Evolutionary conservation across 1,139 yeast genomes (phyloP).

Genomic region (Entelexis paramagnoliae): DNA sequence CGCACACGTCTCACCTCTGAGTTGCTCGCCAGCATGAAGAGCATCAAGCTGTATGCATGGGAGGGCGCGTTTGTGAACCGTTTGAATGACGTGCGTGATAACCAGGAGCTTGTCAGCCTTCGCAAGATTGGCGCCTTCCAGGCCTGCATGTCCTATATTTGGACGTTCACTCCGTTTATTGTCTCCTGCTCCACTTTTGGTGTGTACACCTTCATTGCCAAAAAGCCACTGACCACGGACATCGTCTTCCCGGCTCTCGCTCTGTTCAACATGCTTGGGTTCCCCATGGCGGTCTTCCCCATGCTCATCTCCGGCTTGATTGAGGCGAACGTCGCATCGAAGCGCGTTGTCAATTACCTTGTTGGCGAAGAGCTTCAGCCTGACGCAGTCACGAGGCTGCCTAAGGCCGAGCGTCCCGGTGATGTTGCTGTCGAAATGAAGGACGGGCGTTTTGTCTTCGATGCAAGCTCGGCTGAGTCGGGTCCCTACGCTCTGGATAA

Average conservation of each 20-base stretch:
- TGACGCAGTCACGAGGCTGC: slow-evolving; percentile 58
- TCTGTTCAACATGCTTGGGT: slow-evolving; percentile 61
- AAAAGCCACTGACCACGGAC: slow-evolving; percentile 71
- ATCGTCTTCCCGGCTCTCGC: slow-evolving; percentile 92
- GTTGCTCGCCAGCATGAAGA: slow-evolving; percentile 81
- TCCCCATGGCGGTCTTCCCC: slow-evolving; percentile 92
- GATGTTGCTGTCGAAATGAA: slow-evolving; percentile 60
- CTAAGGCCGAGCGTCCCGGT: slow-evolving; percentile 45
- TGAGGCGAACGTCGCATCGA: slow-evolving; percentile 82
- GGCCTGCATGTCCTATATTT: slow-evolving; percentile 66
- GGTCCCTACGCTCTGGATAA: slow-evolving; percentile 66
- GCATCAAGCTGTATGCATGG: slow-evolving; percentile 91
- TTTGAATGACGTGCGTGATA: slow-evolving; percentile 72
- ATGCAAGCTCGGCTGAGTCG: slow-evolving; percentile 44
- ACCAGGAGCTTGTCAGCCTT: slow-evolving; percentile 72
- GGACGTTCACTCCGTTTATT: slow-evolving; percentile 80
- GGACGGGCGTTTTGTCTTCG: slow-evolving; percentile 83
- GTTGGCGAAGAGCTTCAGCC: slow-evolving; percentile 69
- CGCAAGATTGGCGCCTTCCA: slow-evolving; percentile 65
- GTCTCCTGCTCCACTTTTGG: slow-evolving; percentile 92
- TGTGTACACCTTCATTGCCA: slow-evolving; percentile 55
- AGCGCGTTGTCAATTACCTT: slow-evolving; percentile 64
- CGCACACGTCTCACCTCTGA: slow-evolving; percentile 72
- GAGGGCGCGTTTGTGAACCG: slow-evolving; percentile 72
- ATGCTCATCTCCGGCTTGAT: slow-evolving; percentile 76